phyloP scores from a whole-genome alignment of 108 stramenopile genomes.

The Aureococcus anophagefferens region DNA sequence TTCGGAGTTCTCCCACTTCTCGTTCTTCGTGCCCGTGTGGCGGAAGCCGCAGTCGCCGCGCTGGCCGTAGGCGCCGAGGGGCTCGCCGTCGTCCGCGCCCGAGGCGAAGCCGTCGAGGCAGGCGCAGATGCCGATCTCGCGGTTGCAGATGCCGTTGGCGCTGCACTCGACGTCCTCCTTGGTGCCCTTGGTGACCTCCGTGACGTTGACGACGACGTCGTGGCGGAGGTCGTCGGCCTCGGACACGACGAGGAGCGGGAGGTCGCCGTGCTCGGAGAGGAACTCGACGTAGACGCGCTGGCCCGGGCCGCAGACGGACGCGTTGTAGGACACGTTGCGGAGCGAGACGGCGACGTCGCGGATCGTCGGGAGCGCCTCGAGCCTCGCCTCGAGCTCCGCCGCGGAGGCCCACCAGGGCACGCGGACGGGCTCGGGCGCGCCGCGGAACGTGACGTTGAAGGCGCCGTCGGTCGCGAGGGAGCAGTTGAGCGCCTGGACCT shows the following conservation, averaged over 20 bases:
- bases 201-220: neutral
- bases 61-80: neutral
- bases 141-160: slow-evolving; percentile 18
- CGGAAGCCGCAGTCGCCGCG: slow-evolving; percentile 18
- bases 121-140: slow-evolving; percentile 8
- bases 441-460: neutral
- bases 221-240: neutral
- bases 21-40: neutral
- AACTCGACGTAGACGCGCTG: slow-evolving; percentile 14
- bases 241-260: slow-evolving; percentile 4
- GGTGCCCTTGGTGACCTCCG: slow-evolving; percentile 8
- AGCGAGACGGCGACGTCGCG: neutral
- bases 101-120: slow-evolving; percentile 12
- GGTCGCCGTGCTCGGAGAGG: slow-evolving; percentile 14
- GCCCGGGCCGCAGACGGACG: neutral
- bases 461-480: neutral
- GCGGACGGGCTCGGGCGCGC: neutral
- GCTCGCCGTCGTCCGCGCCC: neutral
- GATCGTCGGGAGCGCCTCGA: slow-evolving; percentile 1
- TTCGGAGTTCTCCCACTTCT: too few species aligned
- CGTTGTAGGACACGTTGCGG: slow-evolving; percentile 5
- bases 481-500: slow-evolving; percentile 39
- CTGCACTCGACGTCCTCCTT: slow-evolving; percentile 19
- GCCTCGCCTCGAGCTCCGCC: neutral
- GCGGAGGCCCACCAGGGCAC: neutral